These are phyloP conservation scores for Dichotomocladium elegans DNA, from an alignment of 371 early-diverging fungal species.

Conservation along the genomic window DNA sequence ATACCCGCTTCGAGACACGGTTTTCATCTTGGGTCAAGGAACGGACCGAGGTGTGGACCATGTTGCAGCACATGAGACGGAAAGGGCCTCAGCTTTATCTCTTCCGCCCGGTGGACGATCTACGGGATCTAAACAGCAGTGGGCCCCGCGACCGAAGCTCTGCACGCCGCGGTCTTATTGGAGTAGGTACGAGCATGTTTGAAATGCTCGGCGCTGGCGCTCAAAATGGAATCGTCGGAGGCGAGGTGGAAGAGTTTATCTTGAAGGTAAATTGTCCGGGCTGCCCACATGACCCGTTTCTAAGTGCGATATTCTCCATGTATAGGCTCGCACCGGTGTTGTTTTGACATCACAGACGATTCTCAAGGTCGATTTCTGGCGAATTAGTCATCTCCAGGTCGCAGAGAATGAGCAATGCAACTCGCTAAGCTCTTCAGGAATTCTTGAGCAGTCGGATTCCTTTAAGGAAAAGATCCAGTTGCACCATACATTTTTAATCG, in stretches of 20 bases:
- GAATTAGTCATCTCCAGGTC: constrained; percentile 17
- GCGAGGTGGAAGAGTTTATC: constrained; percentile 58
- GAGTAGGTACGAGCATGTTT: constrained; percentile 38
- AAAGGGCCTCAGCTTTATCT: constrained; percentile 50
- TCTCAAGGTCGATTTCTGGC: constrained; percentile 73
- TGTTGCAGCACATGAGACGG: constrained; percentile 53
- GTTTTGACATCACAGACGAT: constrained; percentile 69
- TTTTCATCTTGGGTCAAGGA: constrained; percentile 57
- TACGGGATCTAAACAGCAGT: constrained; percentile 31
- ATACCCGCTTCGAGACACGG: constrained; percentile 31
- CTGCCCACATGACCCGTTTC: no score
- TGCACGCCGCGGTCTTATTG: constrained; percentile 7
- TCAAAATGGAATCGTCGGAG: constrained; percentile 29
- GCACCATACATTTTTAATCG: constrained; percentile 34
- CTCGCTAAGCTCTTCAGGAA: neutral
- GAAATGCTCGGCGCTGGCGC: constrained; percentile 42
- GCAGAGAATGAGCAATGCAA: constrained; percentile 2
- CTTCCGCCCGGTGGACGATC: constrained; percentile 69
- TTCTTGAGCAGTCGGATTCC: neutral
- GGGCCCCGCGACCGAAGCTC: neutral
- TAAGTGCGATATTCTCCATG: neutral
- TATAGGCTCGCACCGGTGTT: constrained; percentile 56
- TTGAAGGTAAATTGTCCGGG: constrained; percentile 52
- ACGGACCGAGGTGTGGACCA: constrained; percentile 58
- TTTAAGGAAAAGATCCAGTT: constrained; percentile 7